phyloP scores from a whole-genome alignment of 306 rosid genomes.

The Notholithocarpus densiflorus region DNA sequence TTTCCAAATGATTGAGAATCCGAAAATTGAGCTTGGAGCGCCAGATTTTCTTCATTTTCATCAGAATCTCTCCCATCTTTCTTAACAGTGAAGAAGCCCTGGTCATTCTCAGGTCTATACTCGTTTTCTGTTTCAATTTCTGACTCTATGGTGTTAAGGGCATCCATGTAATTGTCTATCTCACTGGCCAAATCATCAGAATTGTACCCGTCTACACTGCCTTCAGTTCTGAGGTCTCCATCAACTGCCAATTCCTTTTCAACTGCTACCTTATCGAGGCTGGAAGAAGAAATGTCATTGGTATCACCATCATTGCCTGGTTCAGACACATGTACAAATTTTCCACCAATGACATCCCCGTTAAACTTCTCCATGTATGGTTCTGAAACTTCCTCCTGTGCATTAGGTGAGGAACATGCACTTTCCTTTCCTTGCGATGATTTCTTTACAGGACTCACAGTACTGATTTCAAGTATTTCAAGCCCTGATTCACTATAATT shows the following conservation, averaged over 20 bases:
- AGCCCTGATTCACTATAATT: conserved; percentile 51
- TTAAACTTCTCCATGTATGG: conserved; percentile 30
- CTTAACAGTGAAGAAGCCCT: conserved; percentile 31
- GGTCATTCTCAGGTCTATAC: conserved; percentile 35
- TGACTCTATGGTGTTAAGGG: conserved; percentile 68
- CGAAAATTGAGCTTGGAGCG: conserved; percentile 48
- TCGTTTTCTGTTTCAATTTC: conserved; percentile 71
- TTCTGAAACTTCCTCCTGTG: conserved; percentile 38
- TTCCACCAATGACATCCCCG: conserved; percentile 24
- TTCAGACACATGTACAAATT: conserved; percentile 40
- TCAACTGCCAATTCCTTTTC: conserved; percentile 38
- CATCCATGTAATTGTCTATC: conserved; percentile 85
- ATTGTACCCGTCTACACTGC: conserved; percentile 44
- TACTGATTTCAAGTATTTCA: conserved; percentile 69
- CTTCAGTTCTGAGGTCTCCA: conserved; percentile 47
- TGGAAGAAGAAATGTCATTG: conserved; percentile 41
- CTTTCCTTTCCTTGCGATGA: conserved; percentile 43
- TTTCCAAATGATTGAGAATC: conserved; percentile 64
- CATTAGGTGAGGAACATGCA: conserved; percentile 45
- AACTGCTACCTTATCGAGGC: conserved; percentile 28
- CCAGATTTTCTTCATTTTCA: conserved; percentile 50
- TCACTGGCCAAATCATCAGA: conserved; percentile 75
- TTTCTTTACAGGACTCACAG: conserved; percentile 47
- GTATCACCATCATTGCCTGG: conserved; percentile 34
- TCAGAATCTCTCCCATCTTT: conserved; percentile 36